Conservation (phyloP, 495 filamentous ascomycete species). For the Halenospora varia region DNA sequence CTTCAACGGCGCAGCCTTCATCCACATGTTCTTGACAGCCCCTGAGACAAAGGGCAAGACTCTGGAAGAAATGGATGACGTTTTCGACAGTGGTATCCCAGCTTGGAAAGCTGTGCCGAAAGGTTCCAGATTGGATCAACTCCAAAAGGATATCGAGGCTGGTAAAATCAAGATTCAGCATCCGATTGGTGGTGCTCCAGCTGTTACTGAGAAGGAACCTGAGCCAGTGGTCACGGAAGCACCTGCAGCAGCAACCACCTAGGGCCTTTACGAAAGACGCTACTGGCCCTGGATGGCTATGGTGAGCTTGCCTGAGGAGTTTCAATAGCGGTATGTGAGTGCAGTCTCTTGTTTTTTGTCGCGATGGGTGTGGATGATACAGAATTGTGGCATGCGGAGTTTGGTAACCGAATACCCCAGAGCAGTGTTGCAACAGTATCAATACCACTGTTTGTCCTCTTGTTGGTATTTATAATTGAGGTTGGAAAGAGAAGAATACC, state of each 20-base stretch:
- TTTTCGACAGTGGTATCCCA: constrained; percentile 42
- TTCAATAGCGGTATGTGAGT: no score
- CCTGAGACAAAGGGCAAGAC: constrained; percentile 33
- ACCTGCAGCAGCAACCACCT: background rate
- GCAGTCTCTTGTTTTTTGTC: no score
- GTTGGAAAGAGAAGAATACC: no score
- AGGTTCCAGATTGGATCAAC: constrained; percentile 40
- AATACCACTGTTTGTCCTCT: no score
- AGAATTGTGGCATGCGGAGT: no score
- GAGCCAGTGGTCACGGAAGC: background rate
- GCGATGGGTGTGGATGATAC: no score
- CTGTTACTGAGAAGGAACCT: background rate
- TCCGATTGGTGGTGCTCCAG: background rate
- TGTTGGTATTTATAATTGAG: no score
- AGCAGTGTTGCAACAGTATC: no score
- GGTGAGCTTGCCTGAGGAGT: no score
- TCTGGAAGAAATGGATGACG: constrained; percentile 36
- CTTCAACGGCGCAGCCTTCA: constrained; percentile 48
- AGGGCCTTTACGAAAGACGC: background rate
- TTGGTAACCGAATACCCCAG: no score
- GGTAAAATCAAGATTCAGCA: constrained; percentile 18
- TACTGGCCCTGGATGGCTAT: no score
- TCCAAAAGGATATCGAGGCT: constrained; percentile 47
- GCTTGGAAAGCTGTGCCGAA: constrained; percentile 43
- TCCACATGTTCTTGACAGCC: constrained; percentile 59